Base-by-base conservation (phyloP, 1,139 yeast species). In the Magnusiomyces ingens region DNA sequence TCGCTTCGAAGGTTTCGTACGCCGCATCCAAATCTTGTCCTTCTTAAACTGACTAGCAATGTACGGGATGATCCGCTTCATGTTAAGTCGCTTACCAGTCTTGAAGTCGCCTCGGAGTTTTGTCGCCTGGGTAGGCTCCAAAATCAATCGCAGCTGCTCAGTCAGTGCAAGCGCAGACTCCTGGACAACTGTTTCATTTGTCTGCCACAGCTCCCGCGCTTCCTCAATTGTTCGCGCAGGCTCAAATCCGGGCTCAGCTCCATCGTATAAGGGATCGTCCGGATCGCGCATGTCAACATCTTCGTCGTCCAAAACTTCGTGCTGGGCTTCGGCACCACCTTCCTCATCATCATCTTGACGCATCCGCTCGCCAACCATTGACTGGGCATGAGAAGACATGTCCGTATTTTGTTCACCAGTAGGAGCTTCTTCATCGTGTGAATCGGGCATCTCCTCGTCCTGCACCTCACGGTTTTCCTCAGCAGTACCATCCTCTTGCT, bases 31-130 rank as follows among this genome's bases (percentile, higher is more conserved):
- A 58, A 94, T 94, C 75, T 94, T 94, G 70, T 94, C 99, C 70
- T 93, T 93, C 65, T 96, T 84, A 80, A 90, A 94, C 65, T 91
- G 96, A 49, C 96, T 87, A 1, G 99, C 99, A 74, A 94, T 93
- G 71, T 93, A 94, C 13, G 99, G 96, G 64, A 94, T 93, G 62
- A 94, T 94, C 61, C 98, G 78, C 76, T 91, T 93, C 98, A 94
- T 91, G 70, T 94, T 94, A 65, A 94, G 78, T 60, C 99, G 78
- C 70, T 94, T 94, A 69, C 99, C 99, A 1, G 98, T 91, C 71
- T 91, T 90, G 71, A 89, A 94, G 69, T 94, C 99, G 63, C 99
- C 99, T 59, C 81, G 82, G 56, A 94, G 75, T 68, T 93, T 93
- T 2, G 99, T 93, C 13, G 97, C 95, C 58, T 88, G 75, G 0